Evolutionary conservation across 768 basidiomycete genomes (phyloP).

Genomic region (Rhodotorula taiwanensis): DNA sequence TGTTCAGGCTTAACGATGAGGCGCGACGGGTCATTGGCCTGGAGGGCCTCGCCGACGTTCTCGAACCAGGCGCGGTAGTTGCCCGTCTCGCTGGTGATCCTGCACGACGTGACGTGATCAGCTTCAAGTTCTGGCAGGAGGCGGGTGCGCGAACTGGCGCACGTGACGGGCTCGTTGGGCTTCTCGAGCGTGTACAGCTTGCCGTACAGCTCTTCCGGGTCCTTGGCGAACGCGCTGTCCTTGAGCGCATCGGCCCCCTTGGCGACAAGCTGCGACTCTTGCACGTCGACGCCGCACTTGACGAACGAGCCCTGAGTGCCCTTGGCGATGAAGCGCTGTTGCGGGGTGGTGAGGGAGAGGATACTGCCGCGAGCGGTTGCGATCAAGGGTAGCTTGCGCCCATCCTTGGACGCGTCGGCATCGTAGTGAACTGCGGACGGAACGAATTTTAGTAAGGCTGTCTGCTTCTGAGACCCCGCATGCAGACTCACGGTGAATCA

Average conservation of each 20-base stretch:
- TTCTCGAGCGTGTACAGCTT: conserved; percentile 5
- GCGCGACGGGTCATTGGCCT: conserved; percentile 8
- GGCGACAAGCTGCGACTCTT: conserved; percentile 67
- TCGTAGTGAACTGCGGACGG: conserved; percentile 48
- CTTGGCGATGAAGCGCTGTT: conserved; percentile 65
- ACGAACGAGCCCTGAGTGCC: conserved; percentile 39
- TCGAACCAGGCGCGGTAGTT: conserved; percentile 53
- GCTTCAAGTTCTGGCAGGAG: too few relatives aligned
- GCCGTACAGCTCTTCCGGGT: conserved; percentile 4
- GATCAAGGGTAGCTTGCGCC: conserved; percentile 50
- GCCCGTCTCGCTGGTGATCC: conserved; percentile 51
- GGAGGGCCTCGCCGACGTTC: conserved; percentile 49
- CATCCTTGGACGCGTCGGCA: conserved; percentile 36
- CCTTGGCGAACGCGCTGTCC: conserved; percentile 50
- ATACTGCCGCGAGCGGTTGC: conserved; percentile 63
- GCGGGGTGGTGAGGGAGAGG: conserved; percentile 60
- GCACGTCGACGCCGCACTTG: conserved; percentile 70
- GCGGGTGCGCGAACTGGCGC: neutral
- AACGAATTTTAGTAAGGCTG: conserved; percentile 52
- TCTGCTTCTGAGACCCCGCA: too few relatives aligned
- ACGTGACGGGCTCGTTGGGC: neutral
- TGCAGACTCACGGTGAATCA: conserved; percentile 34
- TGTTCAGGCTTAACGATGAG: conserved; percentile 61
- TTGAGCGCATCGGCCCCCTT: conserved; percentile 44
- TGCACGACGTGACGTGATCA: neutral